These are phyloP conservation scores for Exophiala aquamarina DNA, from an alignment of 2,329 filamentous ascomycete genomes.

Conservation along the genomic window DNA sequence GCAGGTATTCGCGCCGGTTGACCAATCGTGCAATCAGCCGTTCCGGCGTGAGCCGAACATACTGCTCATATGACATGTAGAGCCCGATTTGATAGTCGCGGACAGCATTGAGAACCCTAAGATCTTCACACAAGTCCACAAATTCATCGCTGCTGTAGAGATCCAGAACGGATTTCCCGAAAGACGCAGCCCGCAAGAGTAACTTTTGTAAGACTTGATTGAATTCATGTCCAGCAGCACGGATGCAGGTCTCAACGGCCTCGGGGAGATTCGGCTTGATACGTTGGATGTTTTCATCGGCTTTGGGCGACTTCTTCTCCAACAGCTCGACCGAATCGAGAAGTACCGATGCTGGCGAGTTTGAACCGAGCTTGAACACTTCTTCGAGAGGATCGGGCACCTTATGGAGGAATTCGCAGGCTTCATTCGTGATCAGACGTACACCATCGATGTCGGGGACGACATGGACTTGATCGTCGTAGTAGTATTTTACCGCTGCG, in stretches of 20 bases:
- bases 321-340: slow-evolving; percentile 89
- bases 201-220: slow-evolving; percentile 91
- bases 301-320: slow-evolving; percentile 91
- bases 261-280: slow-evolving; percentile 86
- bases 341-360: slow-evolving; percentile 86
- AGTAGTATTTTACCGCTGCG: slow-evolving; percentile 73
- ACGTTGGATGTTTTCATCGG: slow-evolving; percentile 94
- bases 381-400: slow-evolving; percentile 84
- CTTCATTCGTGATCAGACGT: slow-evolving; percentile 82
- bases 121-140: slow-evolving; percentile 93
- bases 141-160: slow-evolving; percentile 98
- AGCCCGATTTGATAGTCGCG: slow-evolving; percentile 89
- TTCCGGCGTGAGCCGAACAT: slow-evolving; percentile 84
- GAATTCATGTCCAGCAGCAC: slow-evolving; percentile 90
- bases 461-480: slow-evolving; percentile 87
- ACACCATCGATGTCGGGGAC: slow-evolving; percentile 89
- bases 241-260: slow-evolving; percentile 90
- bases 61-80: slow-evolving; percentile 90
- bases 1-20: slow-evolving; percentile 84
- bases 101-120: slow-evolving; percentile 89
- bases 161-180: slow-evolving; percentile 95
- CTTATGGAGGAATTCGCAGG: slow-evolving; percentile 96
- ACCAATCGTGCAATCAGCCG: slow-evolving; percentile 82
- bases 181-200: slow-evolving; percentile 91
- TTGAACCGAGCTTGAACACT: slow-evolving; percentile 84